Conservation (phyloP, 2,329 filamentous ascomycete genomes). For the Claviceps sp. region DNA sequence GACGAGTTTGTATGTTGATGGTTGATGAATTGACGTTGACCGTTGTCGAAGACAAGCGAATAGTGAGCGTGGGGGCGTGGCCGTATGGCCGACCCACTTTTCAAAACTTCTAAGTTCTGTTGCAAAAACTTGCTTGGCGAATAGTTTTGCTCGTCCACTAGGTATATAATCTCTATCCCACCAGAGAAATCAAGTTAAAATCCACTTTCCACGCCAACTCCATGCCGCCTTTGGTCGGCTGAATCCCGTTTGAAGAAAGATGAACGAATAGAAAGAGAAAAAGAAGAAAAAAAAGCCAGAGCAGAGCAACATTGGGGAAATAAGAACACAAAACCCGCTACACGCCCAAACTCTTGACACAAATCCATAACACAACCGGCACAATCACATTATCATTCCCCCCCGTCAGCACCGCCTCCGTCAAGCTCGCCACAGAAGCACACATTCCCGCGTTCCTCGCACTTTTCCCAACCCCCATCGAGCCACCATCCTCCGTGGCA, state of each 20-base stretch:
- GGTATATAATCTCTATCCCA: no score
- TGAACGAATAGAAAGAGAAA: not conserved
- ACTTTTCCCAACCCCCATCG: slow-evolving; percentile 17
- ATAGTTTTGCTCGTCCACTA: no score
- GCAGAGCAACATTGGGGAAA: not conserved
- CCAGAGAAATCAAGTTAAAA: no score
- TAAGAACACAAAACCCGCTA: slow-evolving; percentile 18
- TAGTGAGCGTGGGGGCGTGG: no score
- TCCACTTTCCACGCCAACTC: no score
- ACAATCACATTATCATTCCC: slow-evolving; percentile 98
- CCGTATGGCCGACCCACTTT: no score
- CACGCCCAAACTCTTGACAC: slow-evolving; percentile 64
- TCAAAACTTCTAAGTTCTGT: no score
- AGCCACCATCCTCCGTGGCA: slow-evolving; percentile 26
- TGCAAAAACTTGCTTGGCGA: no score
- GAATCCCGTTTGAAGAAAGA: not conserved
- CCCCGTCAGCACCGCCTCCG: slow-evolving; percentile 88
- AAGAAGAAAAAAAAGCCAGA: not conserved
- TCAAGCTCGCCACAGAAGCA: slow-evolving; percentile 70
- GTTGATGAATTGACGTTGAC: no score
- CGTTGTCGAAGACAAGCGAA: no score
- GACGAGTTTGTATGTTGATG: no score
- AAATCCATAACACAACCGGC: slow-evolving; percentile 81
- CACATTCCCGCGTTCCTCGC: slow-evolving; percentile 60
- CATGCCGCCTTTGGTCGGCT: no score